phyloP scores from a whole-genome alignment of 352 stramenopile genomes.

The Phytophthora aleatoria region DNA sequence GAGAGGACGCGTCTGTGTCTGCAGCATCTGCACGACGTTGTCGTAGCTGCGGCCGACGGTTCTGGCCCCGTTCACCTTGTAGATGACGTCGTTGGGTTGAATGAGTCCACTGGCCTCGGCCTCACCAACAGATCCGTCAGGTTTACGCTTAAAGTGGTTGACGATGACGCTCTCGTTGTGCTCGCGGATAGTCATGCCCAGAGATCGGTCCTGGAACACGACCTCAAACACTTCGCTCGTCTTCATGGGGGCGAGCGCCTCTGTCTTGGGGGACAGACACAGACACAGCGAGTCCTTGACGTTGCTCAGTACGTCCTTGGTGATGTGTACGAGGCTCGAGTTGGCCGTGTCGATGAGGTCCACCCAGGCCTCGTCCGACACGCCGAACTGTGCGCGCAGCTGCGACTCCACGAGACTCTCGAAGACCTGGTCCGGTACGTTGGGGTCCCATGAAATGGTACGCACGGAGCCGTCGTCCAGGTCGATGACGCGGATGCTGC shows the following conservation, averaged over 20 bases:
- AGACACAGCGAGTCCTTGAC: constrained; percentile 71
- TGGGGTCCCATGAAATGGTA: constrained; percentile 78
- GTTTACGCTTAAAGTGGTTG: constrained; percentile 79
- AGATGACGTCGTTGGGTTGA: constrained; percentile 80
- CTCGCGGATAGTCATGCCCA: constrained; percentile 87
- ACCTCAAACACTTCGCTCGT: constrained; percentile 82
- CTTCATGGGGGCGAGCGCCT: constrained; percentile 83
- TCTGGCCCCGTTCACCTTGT: constrained; percentile 82
- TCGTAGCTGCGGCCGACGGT: constrained; percentile 83
- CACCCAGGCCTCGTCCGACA: constrained; percentile 87
- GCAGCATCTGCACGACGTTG: constrained; percentile 85
- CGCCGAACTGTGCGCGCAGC: constrained; percentile 73
- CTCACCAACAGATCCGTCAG: constrained; percentile 54
- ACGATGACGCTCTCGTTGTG: constrained; percentile 86
- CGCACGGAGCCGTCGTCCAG: constrained; percentile 82
- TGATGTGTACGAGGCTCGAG: constrained; percentile 84
- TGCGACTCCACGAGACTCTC: constrained; percentile 80
- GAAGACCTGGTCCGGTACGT: constrained; percentile 83
- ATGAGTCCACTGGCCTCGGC: constrained; percentile 65
- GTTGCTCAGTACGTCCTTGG: constrained; percentile 67
- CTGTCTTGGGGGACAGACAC: constrained; percentile 83
- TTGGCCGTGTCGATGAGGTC: constrained; percentile 86
- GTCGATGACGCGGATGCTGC: constrained; percentile 84
- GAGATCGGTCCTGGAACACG: constrained; percentile 63
- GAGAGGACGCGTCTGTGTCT: constrained; percentile 74